Evolutionary conservation across 2,329 filamentous ascomycete species (phyloP), one percentile per base, ranked within the genome.

Genomic region (Claviceps maximensis): DNA sequence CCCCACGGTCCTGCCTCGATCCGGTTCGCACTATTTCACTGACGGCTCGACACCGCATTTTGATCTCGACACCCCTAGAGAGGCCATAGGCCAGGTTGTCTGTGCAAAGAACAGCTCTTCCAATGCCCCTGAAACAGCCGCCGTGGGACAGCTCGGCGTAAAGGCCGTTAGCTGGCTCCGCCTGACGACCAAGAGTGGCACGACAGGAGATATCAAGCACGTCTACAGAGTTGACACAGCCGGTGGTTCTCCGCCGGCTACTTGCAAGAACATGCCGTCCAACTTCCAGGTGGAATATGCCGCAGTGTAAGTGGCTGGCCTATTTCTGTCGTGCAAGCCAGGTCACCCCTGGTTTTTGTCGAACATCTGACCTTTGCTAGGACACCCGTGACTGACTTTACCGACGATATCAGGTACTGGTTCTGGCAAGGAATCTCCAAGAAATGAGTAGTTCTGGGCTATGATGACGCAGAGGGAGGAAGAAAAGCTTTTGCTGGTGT

Each of bases 141-240:
- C 77, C 4, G 67, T 70, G 17, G 88, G 87, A 10, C 76, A 77
- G 49, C 60, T 73, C 6, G 83, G 84, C 53, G 77, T 86, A 61
- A 76, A 77, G 10, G 84, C 87, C 7, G 89, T 95, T 1, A 63
- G 84, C 0, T 96, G 90, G 89, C 74, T 97, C 57, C 86, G 85
- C 66, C 77, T 96, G 31, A 71, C 75, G 25, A 71, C 75, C 17
- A 71, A 69, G 21, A 65, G 69, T 15, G 65, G 64, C 40, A 77
- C 77, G n/a, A 83, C 80, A 1, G 79, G 79, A 2, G 71, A 74
- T 46, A 79, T 87, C 59, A 79, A 83, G 65, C 82, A 89, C 65
- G 83, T 95, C 25, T 97, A 91, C 70, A 80, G 91, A 13, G 71
- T 96, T 46, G 78, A 87, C 61, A 97, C 91, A 12, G 89, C 85